These are phyloP conservation scores for Debaryomyces castellii DNA, from an alignment of 805 yeast species.

Conservation along the genomic window DNA sequence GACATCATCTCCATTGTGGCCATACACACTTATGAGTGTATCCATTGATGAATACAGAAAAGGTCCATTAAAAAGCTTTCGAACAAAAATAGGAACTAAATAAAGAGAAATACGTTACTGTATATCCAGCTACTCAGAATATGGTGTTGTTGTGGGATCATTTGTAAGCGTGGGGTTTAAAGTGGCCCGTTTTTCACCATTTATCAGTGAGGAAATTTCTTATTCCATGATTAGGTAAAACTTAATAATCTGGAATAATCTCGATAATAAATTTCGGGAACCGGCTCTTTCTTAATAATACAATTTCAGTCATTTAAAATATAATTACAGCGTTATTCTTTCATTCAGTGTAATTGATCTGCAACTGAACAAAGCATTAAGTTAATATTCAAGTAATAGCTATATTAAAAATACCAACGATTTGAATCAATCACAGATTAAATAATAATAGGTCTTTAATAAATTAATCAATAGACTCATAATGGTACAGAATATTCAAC, in stretches of 20 bases:
- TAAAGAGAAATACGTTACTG: too few species aligned
- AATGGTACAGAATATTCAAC: constrained; percentile 4
- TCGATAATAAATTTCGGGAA: neutral
- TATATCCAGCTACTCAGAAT: too few species aligned
- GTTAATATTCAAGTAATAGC: neutral
- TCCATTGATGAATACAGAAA: too few species aligned
- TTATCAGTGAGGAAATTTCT: neutral
- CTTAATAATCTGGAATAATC: neutral
- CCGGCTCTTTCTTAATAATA: neutral
- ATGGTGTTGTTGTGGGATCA: too few species aligned
- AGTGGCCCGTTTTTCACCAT: too few species aligned
- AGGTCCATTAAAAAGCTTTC: too few species aligned
- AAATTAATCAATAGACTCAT: neutral
- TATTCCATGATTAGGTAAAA: neutral
- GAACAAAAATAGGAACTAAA: too few species aligned
- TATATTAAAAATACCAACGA: neutral
- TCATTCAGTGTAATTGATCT: neutral
- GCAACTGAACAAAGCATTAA: neutral
- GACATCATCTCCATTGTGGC: too few species aligned
- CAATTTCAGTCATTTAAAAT: neutral
- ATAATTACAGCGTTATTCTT: neutral
- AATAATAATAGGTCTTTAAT: neutral
- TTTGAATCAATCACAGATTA: too few species aligned
- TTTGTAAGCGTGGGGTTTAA: too few species aligned
- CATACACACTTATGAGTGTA: too few species aligned